Percentiles rank a stretch among this genome's conserved stretches.
These are phyloP conservation scores for Sicyos edulis DNA, from an alignment of 306 rosid species.

Conservation along the genomic window DNA sequence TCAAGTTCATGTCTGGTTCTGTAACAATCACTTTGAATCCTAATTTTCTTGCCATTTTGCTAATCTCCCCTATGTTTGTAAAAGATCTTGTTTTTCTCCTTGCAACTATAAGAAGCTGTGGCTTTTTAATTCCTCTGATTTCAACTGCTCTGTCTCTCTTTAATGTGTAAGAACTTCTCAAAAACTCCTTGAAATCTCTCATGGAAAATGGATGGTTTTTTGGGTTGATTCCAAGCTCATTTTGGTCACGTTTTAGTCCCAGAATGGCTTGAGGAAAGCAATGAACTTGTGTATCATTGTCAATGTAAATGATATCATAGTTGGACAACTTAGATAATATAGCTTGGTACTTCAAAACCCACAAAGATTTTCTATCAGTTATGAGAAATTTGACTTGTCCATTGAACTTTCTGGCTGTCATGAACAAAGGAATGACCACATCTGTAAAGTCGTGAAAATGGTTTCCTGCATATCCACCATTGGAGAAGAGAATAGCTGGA, in stretches of 20 bases:
- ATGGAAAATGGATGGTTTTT: constrained; percentile 47
- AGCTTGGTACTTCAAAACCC: constrained; percentile 41
- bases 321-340: constrained; percentile 49
- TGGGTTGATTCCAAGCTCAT: constrained; percentile 63
- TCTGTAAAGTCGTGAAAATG: constrained; percentile 86
- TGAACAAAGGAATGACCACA: constrained; percentile 57
- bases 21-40: constrained; percentile 50
- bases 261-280: constrained; percentile 66
- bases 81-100: constrained; percentile 63
- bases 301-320: constrained; percentile 47
- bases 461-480: constrained; percentile 69
- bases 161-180: constrained; percentile 49
- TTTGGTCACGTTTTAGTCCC: constrained; percentile 53
- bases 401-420: constrained; percentile 53
- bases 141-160: constrained; percentile 41
- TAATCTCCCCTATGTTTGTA: constrained; percentile 48
- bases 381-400: constrained; percentile 67
- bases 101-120: constrained; percentile 57
- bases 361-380: constrained; percentile 39
- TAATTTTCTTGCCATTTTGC: constrained; percentile 42
- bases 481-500: constrained; percentile 68
- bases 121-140: constrained; percentile 30
- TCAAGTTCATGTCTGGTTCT: constrained; percentile 44
- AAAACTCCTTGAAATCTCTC: constrained; percentile 57
- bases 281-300: constrained; percentile 49